Base-by-base conservation (phyloP, 768 basidiomycete genomes). In the Trametes coccinea region DNA sequence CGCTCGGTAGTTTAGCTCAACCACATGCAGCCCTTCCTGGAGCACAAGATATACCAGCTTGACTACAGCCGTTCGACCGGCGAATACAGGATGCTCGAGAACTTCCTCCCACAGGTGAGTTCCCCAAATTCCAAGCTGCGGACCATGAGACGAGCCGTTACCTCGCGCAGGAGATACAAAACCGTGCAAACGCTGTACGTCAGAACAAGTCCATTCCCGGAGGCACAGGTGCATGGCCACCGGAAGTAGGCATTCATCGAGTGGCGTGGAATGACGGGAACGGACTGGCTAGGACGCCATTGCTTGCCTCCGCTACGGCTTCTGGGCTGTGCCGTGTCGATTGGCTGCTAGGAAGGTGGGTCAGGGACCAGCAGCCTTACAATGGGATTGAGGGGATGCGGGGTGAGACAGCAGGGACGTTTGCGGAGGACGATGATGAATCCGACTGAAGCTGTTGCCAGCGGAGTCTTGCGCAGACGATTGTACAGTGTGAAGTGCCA, bases 311-410 rank as follows among this genome's bases (percentile, higher is more conserved):
- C 16, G 90, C 86, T 0, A 92, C 90, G 11, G 93, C 86, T 5
- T 88, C 89, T 8, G 97, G 95, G 1, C 75, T 98, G 17, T 94
- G 90, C 67, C 78, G 96, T 51, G 81, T 98, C 9, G 95, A 99
- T 67, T 84, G 86, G 69, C 69, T 95, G 14, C 74, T 81, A 67
- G 93, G 94, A n/a, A 76, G 86, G 60, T 95, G 88, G 86, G 76
- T 84, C 44, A 83, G 79, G 52, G 85, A 84, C 48, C 83, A 78
- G 67, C 72, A 86, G 5, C 90, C 91, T 2, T 93, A 91, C 74
- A 79, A 78, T 30, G 79, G 83, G 48, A 76, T 93, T 27, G 79
- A 80, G 63, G 79, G 78, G 8, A 84, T 92, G 64, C 77, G 91
- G 61, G 77, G 78, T 68, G 90, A 90, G 66, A 73, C 58, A 10